A percentile compares a stretch with the other conserved stretches of the same genome.
Evolutionary conservation across 2,329 filamentous ascomycete species (phyloP).

Genomic region (Ceratocystis destructans): DNA sequence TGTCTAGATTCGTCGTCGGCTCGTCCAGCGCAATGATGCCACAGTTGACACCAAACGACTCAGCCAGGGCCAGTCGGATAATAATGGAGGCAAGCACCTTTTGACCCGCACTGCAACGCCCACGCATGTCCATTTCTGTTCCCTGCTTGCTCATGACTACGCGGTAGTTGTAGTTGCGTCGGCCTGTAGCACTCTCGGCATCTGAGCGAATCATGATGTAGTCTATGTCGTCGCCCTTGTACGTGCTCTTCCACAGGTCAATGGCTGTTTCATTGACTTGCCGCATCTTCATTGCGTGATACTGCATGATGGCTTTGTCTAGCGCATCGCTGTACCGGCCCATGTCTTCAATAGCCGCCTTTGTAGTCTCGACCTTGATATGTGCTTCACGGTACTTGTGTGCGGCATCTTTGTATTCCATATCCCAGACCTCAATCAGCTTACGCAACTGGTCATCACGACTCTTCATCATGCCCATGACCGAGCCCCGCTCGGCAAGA

Average conservation of each 20-base stretch:
- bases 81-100: slow-evolving; percentile 96
- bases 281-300: slow-evolving; percentile 92
- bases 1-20: slow-evolving; percentile 91
- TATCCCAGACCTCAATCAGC: slow-evolving; percentile 65
- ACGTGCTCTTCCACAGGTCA: slow-evolving; percentile 94
- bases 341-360: slow-evolving; percentile 83
- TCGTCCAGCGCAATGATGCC: slow-evolving; percentile 94
- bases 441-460: slow-evolving; percentile 69
- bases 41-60: slow-evolving; percentile 93
- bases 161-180: slow-evolving; percentile 89
- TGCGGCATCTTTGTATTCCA: slow-evolving; percentile 73
- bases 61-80: slow-evolving; percentile 86
- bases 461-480: slow-evolving; percentile 66
- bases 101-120: slow-evolving; percentile 89
- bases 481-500: slow-evolving; percentile 55
- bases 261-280: slow-evolving; percentile 91
- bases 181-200: slow-evolving; percentile 57
- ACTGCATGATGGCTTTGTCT: slow-evolving; percentile 95
- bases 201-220: slow-evolving; percentile 91
- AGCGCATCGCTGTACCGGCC: slow-evolving; percentile 69
- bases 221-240: slow-evolving; percentile 94
- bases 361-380: slow-evolving; percentile 81
- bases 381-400: slow-evolving; percentile 72
- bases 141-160: slow-evolving; percentile 97
- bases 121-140: slow-evolving; percentile 98